Conservation (phyloP, 164 flowering plant genomes). For the Pachysandra terminalis region DNA sequence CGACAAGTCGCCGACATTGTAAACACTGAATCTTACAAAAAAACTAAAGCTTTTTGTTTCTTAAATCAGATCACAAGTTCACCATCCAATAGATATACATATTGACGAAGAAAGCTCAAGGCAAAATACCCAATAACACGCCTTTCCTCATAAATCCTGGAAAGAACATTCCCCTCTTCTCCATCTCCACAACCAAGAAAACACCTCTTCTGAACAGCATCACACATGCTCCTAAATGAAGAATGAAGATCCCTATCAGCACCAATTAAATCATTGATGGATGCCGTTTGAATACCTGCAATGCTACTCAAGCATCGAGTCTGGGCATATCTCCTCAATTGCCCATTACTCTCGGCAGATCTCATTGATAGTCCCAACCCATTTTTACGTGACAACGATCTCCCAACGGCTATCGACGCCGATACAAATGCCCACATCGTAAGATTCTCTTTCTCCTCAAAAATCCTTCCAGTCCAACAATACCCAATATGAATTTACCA, state of each 20-base stretch:
- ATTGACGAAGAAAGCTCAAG: not conserved
- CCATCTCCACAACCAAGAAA: slow-evolving; percentile 87
- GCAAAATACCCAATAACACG: slow-evolving; percentile 65
- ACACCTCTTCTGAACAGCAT: slow-evolving; percentile 41
- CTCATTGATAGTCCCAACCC: slow-evolving; percentile 22
- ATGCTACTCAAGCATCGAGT: slow-evolving; percentile 33
- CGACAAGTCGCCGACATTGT: no score
- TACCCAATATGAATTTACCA: not conserved
- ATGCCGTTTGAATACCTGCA: slow-evolving; percentile 24
- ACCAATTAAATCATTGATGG: slow-evolving; percentile 4
- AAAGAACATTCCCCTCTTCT: slow-evolving; percentile 57
- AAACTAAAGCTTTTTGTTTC: not conserved
- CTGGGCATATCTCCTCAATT: slow-evolving; percentile 16
- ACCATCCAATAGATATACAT: not conserved
- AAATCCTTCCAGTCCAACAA: not conserved
- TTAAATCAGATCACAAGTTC: not conserved
- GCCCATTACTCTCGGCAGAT: slow-evolving; percentile 4
- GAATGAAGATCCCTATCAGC: not conserved
- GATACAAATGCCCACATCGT: slow-evolving; percentile 41
- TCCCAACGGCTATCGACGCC: slow-evolving; percentile 34
- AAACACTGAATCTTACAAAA: no score
- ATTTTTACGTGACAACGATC: slow-evolving; percentile 24
- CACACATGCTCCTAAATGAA: slow-evolving; percentile 2
- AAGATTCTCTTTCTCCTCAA: not conserved
- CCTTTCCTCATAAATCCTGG: slow-evolving; percentile 72